Evolutionary conservation across 805 yeast genomes (phyloP), one percentile per base, ranked within the genome.

Genomic region (Danielia reshetovae): DNA sequence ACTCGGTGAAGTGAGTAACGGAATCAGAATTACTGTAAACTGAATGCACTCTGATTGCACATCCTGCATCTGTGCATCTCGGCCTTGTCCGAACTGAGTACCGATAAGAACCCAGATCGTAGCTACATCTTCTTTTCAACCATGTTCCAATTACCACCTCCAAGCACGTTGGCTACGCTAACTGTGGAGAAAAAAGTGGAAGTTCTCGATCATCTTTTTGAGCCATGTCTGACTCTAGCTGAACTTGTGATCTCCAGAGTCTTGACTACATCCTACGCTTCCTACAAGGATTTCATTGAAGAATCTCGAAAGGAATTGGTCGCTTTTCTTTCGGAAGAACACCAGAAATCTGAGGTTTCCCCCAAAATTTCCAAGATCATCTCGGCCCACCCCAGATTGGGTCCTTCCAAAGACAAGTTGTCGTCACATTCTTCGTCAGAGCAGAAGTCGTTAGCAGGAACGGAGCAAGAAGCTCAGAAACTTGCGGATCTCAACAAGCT

Each of bases 321-420:
- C 3, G 31, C 42, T 10, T 56, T 70, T 22, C 51, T 66, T 7
- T 57, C 57, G 23, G 38, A 25, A 11, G 59, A 46, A 27, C 46
- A 48, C 33, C 45, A 38, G 40, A 50, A 47, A 14, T 51, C 49
- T 3, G 49, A 53, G 13, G 27, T 39, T 4, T 38, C 47, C 4
- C 36, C 41, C 3, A 31, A 25, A n/a, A 54, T 74, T 9, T 50
- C 68, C 28, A 61, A 71, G 25, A 86, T 89, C 37, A 77, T 89
- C n/a, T 80, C 85, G 1, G 95, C 96, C 0, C 97, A 88, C 60
- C 97, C 97, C 12, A 68, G 96, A 36, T 64, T 88, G 12, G 97
- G 97, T 0, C 85, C 84, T 3, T 67, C 78, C 3, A 54, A 55
- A 34, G 50, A 43, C 14, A 68, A 62, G 18, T 65, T 85, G 19